Evolutionary conservation across 169 alveolate genomes (phyloP).

Genomic region (Plasmodium gonderi): DNA sequence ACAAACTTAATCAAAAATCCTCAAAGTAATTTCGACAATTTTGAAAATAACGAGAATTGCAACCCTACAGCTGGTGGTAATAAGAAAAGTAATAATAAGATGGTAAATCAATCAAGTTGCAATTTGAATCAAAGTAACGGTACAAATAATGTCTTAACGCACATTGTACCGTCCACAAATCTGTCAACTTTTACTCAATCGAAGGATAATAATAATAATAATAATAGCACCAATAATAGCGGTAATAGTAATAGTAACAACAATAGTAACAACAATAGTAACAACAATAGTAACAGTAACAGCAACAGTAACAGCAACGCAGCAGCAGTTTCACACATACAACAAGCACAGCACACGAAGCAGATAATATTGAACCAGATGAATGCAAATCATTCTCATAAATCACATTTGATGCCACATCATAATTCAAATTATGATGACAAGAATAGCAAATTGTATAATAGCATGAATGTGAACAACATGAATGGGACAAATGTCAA

Average conservation of each 20-base stretch:
- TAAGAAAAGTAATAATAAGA: constrained; percentile 31
- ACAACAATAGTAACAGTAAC: constrained; percentile 1
- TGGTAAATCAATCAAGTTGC: constrained; percentile 27
- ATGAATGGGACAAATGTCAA: neutral
- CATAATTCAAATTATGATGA: constrained; percentile 43
- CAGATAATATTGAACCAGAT: constrained; percentile 34
- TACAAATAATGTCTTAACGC: constrained; percentile 8
- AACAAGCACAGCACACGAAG: constrained; percentile 25
- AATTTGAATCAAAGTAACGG: constrained; percentile 45
- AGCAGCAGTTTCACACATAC: neutral
- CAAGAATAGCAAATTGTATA: constrained; percentile 32
- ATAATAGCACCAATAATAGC: no score
- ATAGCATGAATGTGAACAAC: constrained; percentile 7
- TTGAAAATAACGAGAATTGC: constrained; percentile 45
- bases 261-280: constrained; percentile 6
- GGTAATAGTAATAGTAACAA: constrained; percentile 26
- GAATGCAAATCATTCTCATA: constrained; percentile 11
- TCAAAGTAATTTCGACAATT: constrained; percentile 16
- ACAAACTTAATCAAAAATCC: constrained; percentile 44
- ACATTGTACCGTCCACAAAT: constrained; percentile 27
- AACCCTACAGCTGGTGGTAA: neutral
- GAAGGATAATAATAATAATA: neutral
- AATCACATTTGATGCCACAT: constrained; percentile 11
- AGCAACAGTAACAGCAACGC: constrained; percentile 11
- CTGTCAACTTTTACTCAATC: constrained; percentile 7